These are phyloP conservation scores for Colletotrichum gloeosporioides DNA, from an alignment of 2,329 filamentous ascomycete species.

Conservation along the genomic window DNA sequence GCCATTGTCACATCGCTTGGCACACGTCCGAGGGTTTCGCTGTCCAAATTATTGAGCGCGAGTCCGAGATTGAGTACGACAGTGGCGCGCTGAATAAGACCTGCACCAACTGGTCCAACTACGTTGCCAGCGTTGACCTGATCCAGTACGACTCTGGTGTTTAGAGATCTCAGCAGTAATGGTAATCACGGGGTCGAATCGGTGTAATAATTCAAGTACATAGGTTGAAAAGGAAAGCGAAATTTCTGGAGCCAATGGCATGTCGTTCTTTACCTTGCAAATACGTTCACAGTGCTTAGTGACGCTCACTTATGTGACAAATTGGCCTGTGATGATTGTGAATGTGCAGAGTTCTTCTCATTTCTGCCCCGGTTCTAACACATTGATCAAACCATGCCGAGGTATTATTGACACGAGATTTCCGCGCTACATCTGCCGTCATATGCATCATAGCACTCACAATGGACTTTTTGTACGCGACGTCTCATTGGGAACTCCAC, in stretches of 20 bases:
- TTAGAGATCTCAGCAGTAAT: neutral
- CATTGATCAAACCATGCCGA: neutral
- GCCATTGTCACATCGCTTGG: slow-evolving; percentile 57
- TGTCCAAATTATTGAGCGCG: slow-evolving; percentile 28
- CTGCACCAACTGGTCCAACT: slow-evolving; percentile 21
- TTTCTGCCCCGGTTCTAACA: neutral
- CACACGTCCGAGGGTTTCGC: slow-evolving; percentile 37
- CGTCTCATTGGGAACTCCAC: neutral
- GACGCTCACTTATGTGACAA: neutral
- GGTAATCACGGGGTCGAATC: neutral
- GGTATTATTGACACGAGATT: neutral
- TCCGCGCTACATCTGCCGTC: neutral
- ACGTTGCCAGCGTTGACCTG: neutral
- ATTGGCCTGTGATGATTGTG: neutral
- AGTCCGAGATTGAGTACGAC: slow-evolving; percentile 22
- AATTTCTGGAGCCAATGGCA: neutral
- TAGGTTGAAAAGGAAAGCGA: neutral
- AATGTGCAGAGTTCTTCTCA: neutral
- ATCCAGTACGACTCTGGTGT: neutral
- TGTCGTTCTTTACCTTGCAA: neutral
- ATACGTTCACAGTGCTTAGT: neutral
- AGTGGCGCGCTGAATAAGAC: slow-evolving; percentile 10
- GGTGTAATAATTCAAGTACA: neutral
- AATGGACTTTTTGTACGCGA: neutral
- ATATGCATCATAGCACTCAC: neutral